These are phyloP conservation scores for Leptomonas seymouri DNA, from an alignment of 208 protist genomes.

Conservation along the genomic window DNA sequence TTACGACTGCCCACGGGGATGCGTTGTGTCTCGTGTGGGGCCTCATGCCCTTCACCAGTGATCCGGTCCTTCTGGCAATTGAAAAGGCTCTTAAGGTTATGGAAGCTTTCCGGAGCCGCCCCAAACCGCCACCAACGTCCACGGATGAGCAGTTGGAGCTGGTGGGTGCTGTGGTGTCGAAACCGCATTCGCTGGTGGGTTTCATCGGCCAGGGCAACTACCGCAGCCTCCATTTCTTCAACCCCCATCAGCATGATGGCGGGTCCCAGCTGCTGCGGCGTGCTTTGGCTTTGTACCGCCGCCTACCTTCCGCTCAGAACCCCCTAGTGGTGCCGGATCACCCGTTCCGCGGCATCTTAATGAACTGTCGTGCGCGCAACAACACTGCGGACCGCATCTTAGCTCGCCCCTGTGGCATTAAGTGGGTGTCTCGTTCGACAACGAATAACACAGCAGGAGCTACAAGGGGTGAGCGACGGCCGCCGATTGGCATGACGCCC, in stretches of 20 bases:
- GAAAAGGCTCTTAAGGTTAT: conserved; percentile 55
- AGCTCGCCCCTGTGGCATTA: conserved; percentile 60
- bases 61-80: conserved; percentile 64
- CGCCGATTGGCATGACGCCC: not conserved
- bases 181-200: conserved; percentile 59
- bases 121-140: conserved; percentile 36
- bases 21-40: conserved; percentile 71
- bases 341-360: conserved; percentile 51
- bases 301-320: conserved; percentile 30
- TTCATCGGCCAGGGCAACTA: conserved; percentile 45
- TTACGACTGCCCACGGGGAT: conserved; percentile 60
- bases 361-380: conserved; percentile 58
- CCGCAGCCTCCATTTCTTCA: conserved; percentile 66
- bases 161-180: conserved; percentile 59
- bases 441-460: not conserved
- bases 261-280: conserved; percentile 50
- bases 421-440: not conserved
- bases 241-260: conserved; percentile 43
- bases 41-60: conserved; percentile 57
- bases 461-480: conserved; percentile 1
- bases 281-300: conserved; percentile 43
- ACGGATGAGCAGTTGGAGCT: conserved; percentile 37
- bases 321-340: not conserved
- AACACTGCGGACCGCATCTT: conserved; percentile 51
- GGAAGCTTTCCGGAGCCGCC: conserved; percentile 44